These are phyloP conservation scores for Phytopythium oedochilum DNA, from an alignment of 352 stramenopile genomes.

Conservation along the genomic window DNA sequence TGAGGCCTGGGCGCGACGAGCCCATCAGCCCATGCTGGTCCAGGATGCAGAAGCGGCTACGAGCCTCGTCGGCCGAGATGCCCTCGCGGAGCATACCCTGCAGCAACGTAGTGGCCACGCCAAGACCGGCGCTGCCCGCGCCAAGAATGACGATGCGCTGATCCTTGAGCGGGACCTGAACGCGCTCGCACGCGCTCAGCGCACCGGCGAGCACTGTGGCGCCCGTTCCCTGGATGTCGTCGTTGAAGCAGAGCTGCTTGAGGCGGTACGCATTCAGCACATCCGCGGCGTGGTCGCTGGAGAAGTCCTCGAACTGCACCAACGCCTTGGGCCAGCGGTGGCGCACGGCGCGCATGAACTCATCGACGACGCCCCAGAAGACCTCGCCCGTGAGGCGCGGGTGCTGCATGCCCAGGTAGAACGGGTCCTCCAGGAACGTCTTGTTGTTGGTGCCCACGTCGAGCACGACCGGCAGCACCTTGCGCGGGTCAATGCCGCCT, in stretches of 20 bases:
- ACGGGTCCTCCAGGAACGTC: constrained; percentile 89
- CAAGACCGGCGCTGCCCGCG: constrained; percentile 92
- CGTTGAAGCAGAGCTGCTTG: constrained; percentile 95
- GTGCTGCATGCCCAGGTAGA: constrained; percentile 94
- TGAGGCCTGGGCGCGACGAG: constrained; percentile 37
- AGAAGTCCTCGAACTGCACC: constrained; percentile 98
- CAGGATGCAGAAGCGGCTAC: constrained; percentile 72
- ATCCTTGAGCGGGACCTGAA: constrained; percentile 83
- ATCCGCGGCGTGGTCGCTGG: constrained; percentile 81
- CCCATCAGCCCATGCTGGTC: constrained; percentile 73
- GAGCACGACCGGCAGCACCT: constrained; percentile 93
- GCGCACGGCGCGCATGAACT: constrained; percentile 86
- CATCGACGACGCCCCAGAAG: constrained; percentile 96
- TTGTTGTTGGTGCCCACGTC: constrained; percentile 98
- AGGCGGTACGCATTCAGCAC: constrained; percentile 95
- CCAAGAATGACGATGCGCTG: constrained; percentile 95
- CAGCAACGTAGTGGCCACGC: constrained; percentile 88
- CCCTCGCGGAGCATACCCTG: constrained; percentile 90
- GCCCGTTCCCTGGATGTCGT: constrained; percentile 98
- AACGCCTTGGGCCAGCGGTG: constrained; percentile 91
- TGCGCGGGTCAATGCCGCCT: constrained; percentile 92
- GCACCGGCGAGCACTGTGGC: constrained; percentile 91
- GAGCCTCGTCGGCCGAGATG: constrained; percentile 60
- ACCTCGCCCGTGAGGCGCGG: constrained; percentile 84
- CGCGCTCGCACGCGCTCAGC: constrained; percentile 67